Evolutionary conservation across 2,329 filamentous ascomycete genomes (phyloP).

Genomic region (Beauveria pseudobassiana): DNA sequence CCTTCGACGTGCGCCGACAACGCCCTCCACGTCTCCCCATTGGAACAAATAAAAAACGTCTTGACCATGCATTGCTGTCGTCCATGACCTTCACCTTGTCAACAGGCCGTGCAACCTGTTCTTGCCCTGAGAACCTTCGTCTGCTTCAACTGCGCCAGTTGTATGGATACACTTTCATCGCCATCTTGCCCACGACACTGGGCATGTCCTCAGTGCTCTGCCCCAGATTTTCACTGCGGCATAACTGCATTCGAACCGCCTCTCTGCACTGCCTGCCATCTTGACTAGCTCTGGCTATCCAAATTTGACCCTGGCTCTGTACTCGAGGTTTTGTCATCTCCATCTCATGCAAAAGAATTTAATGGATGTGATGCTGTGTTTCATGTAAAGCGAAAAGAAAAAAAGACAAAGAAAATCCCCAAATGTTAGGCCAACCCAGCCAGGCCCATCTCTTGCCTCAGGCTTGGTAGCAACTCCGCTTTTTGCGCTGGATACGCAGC

Average conservation of each 20-base stretch:
- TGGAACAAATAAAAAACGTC: neutral
- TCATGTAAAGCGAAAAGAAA: conserved; percentile 6
- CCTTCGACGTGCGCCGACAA: neutral
- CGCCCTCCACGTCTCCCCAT: neutral
- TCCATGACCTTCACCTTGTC: conserved; percentile 5
- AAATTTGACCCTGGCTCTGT: neutral
- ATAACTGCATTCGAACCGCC: neutral
- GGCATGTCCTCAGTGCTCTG: neutral
- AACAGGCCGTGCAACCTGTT: neutral
- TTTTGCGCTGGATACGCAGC: conserved; percentile 4
- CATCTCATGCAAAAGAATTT: conserved; percentile 8
- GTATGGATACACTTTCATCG: neutral
- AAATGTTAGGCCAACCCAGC: neutral
- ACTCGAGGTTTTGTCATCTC: neutral
- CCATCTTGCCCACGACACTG: neutral
- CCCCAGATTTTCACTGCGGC: neutral
- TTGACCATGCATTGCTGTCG: neutral
- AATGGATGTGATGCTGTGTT: conserved; percentile 7
- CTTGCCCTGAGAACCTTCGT: neutral
- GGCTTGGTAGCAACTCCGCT: neutral
- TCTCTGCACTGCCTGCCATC: neutral
- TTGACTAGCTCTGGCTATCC: conserved; percentile 9
- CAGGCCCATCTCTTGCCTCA: conserved; percentile 1
- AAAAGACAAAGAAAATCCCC: neutral
- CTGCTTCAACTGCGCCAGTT: neutral